Evolutionary conservation across 495 filamentous ascomycete species (phyloP).

Genomic region (Neurospora hispaniola): DNA sequence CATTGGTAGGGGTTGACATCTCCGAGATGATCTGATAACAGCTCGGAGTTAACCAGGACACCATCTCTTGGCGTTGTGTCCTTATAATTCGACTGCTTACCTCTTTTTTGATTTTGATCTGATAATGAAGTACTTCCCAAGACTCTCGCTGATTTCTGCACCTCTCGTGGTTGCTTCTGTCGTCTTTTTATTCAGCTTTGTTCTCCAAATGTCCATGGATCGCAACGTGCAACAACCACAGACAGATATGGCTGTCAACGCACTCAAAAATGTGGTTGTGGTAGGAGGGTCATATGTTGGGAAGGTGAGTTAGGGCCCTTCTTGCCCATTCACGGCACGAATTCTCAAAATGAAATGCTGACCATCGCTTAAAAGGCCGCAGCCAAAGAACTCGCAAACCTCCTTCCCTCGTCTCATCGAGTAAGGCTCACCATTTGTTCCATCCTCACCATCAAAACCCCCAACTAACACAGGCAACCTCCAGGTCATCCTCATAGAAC

Average conservation of each 20-base stretch:
- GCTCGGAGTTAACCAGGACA: background rate
- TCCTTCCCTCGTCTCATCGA: conserved; percentile 19
- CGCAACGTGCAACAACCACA: background rate
- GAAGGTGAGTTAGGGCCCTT: conserved; percentile 8
- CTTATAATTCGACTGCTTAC: background rate
- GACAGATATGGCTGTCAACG: conserved; percentile 3
- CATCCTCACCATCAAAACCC: background rate
- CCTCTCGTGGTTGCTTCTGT: background rate
- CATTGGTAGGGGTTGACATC: background rate
- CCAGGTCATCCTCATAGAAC: conserved; percentile 39
- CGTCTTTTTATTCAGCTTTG: background rate
- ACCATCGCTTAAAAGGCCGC: conserved; percentile 6
- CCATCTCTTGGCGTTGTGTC: background rate
- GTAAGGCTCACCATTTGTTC: conserved; percentile 5
- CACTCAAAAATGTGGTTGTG: conserved; percentile 16
- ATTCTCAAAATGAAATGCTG: background rate
- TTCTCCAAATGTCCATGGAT: background rate
- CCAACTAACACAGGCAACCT: background rate
- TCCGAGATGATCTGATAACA: background rate
- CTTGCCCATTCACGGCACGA: too few species aligned
- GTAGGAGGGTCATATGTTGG: conserved; percentile 21
- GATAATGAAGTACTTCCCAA: too few species aligned
- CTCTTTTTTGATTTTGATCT: too few species aligned
- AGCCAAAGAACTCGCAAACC: conserved; percentile 16
- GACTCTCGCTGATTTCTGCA: too few species aligned